Conservation (phyloP, 2,329 filamentous ascomycete species). For the Calonectria hawksworthii region DNA sequence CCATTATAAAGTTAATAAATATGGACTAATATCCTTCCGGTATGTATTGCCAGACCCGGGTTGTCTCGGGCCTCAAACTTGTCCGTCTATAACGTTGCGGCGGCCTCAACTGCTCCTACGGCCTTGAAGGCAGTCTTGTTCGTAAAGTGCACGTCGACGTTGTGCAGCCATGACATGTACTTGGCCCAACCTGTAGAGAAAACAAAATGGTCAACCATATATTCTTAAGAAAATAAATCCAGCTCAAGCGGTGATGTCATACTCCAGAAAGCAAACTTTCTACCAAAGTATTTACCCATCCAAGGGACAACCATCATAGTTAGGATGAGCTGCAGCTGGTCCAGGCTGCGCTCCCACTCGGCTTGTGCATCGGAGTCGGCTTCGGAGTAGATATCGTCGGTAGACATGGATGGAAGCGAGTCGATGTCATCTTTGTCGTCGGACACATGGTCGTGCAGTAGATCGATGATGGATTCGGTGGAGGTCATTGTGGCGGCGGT, state of each 20-base stretch:
- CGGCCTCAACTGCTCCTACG: conserved; percentile 74
- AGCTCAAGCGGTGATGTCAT: conserved; percentile 52
- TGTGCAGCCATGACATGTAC: conserved; percentile 95
- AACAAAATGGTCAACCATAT: conserved; percentile 29
- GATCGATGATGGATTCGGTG: conserved; percentile 64
- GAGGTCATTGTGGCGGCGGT: conserved; percentile 46
- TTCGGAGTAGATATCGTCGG: conserved; percentile 69
- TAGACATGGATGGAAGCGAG: conserved; percentile 74
- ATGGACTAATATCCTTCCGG: conserved; percentile 1
- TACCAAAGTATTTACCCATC: conserved; percentile 92
- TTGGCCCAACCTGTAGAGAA: conserved; percentile 82
- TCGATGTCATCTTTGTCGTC: conserved; percentile 71
- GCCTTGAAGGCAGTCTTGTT: conserved; percentile 74
- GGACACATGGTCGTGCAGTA: conserved; percentile 63
- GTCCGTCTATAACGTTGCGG: conserved; percentile 62
- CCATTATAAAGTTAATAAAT: conserved; percentile 38
- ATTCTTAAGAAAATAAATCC: background rate
- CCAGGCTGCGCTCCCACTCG: conserved; percentile 94
- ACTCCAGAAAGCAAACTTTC: conserved; percentile 98
- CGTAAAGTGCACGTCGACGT: conserved; percentile 78
- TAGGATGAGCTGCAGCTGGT: conserved; percentile 92
- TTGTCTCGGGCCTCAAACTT: background rate
- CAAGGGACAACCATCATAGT: conserved; percentile 97
- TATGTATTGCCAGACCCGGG: conserved; percentile 11
- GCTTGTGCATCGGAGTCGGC: conserved; percentile 87